phyloP scores from a whole-genome alignment of 441 rosid genomes.

The Erodium trifolium region DNA sequence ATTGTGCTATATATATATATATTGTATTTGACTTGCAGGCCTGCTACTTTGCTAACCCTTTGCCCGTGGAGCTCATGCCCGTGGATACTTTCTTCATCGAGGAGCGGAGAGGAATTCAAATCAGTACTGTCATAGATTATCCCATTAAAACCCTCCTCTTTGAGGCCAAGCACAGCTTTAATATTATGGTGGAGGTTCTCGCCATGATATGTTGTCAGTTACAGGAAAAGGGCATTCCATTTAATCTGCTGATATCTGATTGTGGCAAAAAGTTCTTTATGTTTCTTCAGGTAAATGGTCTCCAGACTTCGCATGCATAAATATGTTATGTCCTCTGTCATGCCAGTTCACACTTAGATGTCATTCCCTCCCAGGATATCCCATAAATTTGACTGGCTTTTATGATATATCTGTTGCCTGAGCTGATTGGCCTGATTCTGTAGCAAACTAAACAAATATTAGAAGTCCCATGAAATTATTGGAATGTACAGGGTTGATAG shows the following conservation, averaged over 20 bases:
- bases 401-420: neutral
- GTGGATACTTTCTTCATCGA: constrained; percentile 24
- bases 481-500: neutral
- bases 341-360: neutral
- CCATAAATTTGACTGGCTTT: neutral
- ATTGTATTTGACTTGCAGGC: constrained; percentile 26
- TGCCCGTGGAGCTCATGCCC: constrained; percentile 37
- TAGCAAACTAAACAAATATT: neutral
- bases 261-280: constrained; percentile 28
- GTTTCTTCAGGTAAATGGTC: constrained; percentile 35
- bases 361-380: neutral
- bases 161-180: constrained; percentile 22
- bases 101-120: constrained; percentile 17
- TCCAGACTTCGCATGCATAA: neutral
- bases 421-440: neutral
- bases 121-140: constrained; percentile 26
- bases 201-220: constrained; percentile 24
- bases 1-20: too few relatives aligned
- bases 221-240: constrained; percentile 23
- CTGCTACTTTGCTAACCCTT: constrained; percentile 34
- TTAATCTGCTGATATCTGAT: constrained; percentile 33
- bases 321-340: neutral
- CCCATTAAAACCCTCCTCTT: constrained; percentile 36
- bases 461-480: neutral
- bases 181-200: constrained; percentile 25